Base-by-base conservation (phyloP, 306 rosid species). In the Senna siamea region DNA sequence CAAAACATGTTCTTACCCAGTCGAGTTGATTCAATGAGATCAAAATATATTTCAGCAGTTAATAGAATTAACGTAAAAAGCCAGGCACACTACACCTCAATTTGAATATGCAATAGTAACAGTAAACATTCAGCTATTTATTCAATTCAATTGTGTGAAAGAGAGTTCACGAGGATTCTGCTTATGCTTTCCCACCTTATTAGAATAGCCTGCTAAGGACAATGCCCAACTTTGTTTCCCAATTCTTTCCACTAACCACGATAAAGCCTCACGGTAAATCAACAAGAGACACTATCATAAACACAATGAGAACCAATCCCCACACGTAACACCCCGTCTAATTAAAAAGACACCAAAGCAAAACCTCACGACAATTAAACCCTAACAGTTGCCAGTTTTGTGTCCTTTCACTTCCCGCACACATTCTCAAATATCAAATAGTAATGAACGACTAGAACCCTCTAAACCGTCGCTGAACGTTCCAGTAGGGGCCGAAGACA, bases 321-420 rank as follows among this genome's bases (percentile, higher is more conserved):
- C 5, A 19, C 20, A 6, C 20, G 20, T 5, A 48, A 48, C 54
- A n/a, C 8, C 44, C 23, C 47, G 28, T 17, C 15, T 4, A 8
- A n/a, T 15, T 1, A 8, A 61, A 34, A 60, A 17, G 11, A 4
- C 47, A 8, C 5, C 30, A 72, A 65, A 13, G 30, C 43, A 19
- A 28, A 66, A 17, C 22, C 22, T 26, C 12, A 34, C 30, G 13
- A 44, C 35, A 30, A 55, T 62, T 78, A 78, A 82, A 75, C 78
- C 84, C 81, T 83, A 76, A 44, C 17, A 6, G 14, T 7, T 5
- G 15, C 2, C 9, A 77, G 51, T 40, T 30, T 30, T 5, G 19
- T 2, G 11, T 5, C 44, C 53, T 17, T 26, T 3, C 41, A 20
- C 64, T 47, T 8, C 7, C 66, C 50, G 15, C 66, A 8, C 57